A percentile compares a stretch with the other conserved stretches of the same genome.
These are phyloP conservation scores for Fusarium subtropicale DNA, from an alignment of 2,329 filamentous ascomycete species.

Conservation along the genomic window DNA sequence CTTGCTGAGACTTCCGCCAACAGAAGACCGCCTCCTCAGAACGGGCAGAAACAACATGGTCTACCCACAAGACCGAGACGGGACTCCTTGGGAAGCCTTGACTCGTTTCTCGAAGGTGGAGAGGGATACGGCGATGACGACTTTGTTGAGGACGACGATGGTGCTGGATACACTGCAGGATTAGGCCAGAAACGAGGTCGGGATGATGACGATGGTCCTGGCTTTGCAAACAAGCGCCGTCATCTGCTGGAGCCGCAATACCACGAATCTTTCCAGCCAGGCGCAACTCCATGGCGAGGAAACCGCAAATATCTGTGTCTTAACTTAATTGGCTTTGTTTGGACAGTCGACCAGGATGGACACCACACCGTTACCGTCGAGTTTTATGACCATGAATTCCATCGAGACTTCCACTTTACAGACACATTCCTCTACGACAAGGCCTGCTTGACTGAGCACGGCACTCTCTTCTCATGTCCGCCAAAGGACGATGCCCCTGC, in stretches of 20 bases:
- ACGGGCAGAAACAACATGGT: constrained; percentile 64
- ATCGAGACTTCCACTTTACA: constrained; percentile 96
- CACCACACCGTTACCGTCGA: constrained; percentile 96
- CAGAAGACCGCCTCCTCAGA: constrained; percentile 64
- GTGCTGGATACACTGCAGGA: constrained; percentile 83
- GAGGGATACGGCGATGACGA: constrained; percentile 71
- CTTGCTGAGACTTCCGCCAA: constrained; percentile 77
- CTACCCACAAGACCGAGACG: constrained; percentile 64
- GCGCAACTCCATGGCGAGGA: constrained; percentile 94
- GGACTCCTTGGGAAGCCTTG: constrained; percentile 80
- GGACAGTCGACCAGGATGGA: constrained; percentile 95
- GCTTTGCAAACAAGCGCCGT: constrained; percentile 61
- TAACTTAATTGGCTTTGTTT: constrained; percentile 93
- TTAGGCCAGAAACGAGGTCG: constrained; percentile 62
- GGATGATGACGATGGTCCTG: constrained; percentile 64
- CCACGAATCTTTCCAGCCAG: constrained; percentile 90
- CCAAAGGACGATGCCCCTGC: constrained; percentile 75
- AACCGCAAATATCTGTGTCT: constrained; percentile 93
- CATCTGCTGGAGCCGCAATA: constrained; percentile 70
- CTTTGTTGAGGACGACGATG: constrained; percentile 95
- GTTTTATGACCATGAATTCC: constrained; percentile 93
- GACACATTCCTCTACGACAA: constrained; percentile 97
- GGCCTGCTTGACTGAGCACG: constrained; percentile 88
- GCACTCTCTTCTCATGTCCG: constrained; percentile 85
- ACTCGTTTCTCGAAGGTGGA: constrained; percentile 78